Conservation (phyloP, 2,329 filamentous ascomycete species). For the Akanthomyces lecanii region DNA sequence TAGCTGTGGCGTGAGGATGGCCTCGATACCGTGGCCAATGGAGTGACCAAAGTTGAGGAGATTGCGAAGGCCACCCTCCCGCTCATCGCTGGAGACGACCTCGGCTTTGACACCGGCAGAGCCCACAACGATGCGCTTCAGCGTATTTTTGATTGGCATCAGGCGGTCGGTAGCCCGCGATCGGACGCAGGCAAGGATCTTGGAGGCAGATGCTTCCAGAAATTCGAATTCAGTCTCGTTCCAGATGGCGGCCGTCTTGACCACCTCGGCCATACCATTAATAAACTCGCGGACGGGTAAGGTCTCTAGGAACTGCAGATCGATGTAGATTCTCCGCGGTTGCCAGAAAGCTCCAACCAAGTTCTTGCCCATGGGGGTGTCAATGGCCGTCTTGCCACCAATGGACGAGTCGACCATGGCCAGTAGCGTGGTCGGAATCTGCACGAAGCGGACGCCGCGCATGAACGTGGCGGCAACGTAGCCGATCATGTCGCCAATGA, state of each 20-base stretch:
- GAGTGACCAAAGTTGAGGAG: conserved; percentile 97
- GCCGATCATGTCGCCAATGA: conserved; percentile 97
- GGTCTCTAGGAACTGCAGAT: conserved; percentile 85
- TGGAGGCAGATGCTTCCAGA: conserved; percentile 75
- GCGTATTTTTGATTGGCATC: conserved; percentile 61
- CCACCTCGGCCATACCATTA: conserved; percentile 97
- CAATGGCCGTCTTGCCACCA: conserved; percentile 96
- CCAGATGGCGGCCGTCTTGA: conserved; percentile 97
- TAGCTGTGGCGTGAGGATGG: conserved; percentile 89
- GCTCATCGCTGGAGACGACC: conserved; percentile 91
- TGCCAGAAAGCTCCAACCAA: conserved; percentile 96
- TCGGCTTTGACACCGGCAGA: conserved; percentile 92
- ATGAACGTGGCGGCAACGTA: conserved; percentile 98
- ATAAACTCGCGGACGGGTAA: conserved; percentile 89
- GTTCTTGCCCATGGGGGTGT: conserved; percentile 94
- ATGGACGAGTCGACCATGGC: conserved; percentile 99
- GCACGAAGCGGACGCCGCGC: conserved; percentile 92
- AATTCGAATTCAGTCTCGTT: conserved; percentile 80
- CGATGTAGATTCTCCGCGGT: conserved; percentile 88
- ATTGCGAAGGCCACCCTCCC: conserved; percentile 89
- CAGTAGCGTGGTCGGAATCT: conserved; percentile 90
- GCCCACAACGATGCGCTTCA: conserved; percentile 79
- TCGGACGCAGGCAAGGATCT: conserved; percentile 55
- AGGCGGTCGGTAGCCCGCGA: conserved; percentile 52
- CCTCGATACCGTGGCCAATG: conserved; percentile 94